A percentile compares a stretch with the other conserved stretches of the same genome.
Conservation (phyloP, 768 basidiomycete species). For the Termitomyces sp. region DNA sequence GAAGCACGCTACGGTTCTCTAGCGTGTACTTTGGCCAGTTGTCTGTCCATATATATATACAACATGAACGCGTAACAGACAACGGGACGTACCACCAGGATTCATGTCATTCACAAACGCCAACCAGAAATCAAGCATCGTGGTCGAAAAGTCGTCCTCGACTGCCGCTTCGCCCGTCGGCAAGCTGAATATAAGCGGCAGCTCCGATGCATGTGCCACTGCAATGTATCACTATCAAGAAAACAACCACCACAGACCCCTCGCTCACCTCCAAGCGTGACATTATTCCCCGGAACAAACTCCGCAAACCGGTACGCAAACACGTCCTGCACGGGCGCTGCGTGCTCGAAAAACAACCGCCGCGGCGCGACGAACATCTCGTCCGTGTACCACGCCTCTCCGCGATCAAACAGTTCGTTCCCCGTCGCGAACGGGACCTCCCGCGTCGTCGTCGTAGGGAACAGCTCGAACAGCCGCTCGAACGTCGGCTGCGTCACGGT, state of each 20-base stretch:
- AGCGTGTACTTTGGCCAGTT: constrained; percentile 40
- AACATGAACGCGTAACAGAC: neutral
- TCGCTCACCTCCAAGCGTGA: constrained; percentile 37
- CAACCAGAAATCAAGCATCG: constrained; percentile 47
- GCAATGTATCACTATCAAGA: neutral
- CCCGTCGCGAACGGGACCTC: constrained; percentile 44
- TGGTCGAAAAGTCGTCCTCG: constrained; percentile 40
- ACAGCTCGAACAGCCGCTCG: constrained; percentile 30
- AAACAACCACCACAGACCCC: neutral
- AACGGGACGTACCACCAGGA: constrained; percentile 40
- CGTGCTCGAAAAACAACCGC: constrained; percentile 43
- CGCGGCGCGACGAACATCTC: constrained; percentile 49
- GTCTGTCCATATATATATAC: constrained; percentile 19
- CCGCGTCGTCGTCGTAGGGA: constrained; percentile 34
- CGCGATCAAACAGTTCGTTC: constrained; percentile 52
- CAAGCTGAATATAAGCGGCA: constrained; percentile 42
- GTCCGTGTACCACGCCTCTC: constrained; percentile 52
- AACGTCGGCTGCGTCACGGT: constrained; percentile 37
- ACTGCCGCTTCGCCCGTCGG: constrained; percentile 29
- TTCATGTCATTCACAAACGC: constrained; percentile 50
- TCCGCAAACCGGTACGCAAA: constrained; percentile 52
- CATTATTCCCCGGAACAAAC: constrained; percentile 49
- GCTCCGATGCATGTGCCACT: constrained; percentile 48
- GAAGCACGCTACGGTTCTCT: constrained; percentile 33
- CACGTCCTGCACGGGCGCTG: constrained; percentile 38